phyloP scores from a whole-genome alignment of 345 rosid genomes.

The Leavenworthia alabamica region DNA sequence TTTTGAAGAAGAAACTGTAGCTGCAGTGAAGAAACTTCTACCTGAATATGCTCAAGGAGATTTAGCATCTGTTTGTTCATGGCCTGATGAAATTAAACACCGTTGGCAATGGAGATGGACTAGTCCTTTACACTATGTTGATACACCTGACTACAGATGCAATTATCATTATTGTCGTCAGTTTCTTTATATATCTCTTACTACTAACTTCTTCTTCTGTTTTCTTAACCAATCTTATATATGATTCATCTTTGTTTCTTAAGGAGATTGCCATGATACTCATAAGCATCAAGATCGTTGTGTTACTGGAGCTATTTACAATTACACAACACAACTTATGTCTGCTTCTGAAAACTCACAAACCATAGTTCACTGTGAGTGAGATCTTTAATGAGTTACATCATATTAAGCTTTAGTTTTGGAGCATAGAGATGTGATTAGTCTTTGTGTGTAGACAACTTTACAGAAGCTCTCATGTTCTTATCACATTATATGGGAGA shows the following conservation, averaged over 20 bases:
- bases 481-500: conserved; percentile 84
- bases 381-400: neutral
- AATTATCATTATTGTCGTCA: conserved; percentile 73
- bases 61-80: conserved; percentile 81
- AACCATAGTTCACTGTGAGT: conserved; percentile 44
- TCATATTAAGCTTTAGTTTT: conserved; percentile 4
- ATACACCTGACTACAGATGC: conserved; percentile 90
- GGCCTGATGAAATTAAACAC: conserved; percentile 71
- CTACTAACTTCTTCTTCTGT: neutral
- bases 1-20: conserved; percentile 58
- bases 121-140: conserved; percentile 77
- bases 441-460: conserved; percentile 53
- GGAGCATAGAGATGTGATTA: neutral
- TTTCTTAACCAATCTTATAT: neutral
- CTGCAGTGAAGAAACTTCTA: conserved; percentile 58
- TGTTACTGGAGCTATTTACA: conserved; percentile 81
- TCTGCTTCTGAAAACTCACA: conserved; percentile 37
- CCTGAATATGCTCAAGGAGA: conserved; percentile 81
- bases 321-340: conserved; percentile 69
- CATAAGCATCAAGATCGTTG: conserved; percentile 52
- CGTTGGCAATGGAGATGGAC: conserved; percentile 62
- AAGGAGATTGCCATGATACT: conserved; percentile 90
- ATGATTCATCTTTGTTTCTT: conserved; percentile 23
- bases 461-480: conserved; percentile 90
- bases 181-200: conserved; percentile 27